phyloP scores from a whole-genome alignment of 257 asterid species.

The Cinchona pubescens region DNA sequence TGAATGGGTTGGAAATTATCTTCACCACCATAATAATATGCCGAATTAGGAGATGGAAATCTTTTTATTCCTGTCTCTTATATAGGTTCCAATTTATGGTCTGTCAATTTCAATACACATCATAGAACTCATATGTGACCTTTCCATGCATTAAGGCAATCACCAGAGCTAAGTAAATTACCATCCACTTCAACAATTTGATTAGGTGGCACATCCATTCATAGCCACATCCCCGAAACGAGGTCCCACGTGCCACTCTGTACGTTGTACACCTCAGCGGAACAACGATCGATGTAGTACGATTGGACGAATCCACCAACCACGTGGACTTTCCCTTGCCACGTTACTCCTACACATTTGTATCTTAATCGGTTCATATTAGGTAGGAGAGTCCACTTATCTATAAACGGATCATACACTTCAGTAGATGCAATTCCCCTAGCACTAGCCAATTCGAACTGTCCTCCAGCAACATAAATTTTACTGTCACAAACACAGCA shows the following conservation, averaged over 20 bases:
- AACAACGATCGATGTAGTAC: conserved; percentile 35
- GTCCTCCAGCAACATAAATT: conserved; percentile 52
- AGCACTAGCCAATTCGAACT: conserved; percentile 31
- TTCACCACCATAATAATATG: background rate
- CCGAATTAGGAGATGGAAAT: conserved; percentile 16
- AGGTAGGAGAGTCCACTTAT: conserved; percentile 39
- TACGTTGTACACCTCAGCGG: conserved; percentile 43
- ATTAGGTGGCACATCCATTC: conserved; percentile 59
- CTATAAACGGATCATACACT: conserved; percentile 29
- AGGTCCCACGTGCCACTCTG: conserved; percentile 34
- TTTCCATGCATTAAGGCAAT: conserved; percentile 51
- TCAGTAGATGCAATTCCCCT: conserved; percentile 42
- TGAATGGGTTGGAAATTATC: conserved; percentile 6
- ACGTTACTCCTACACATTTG: conserved; percentile 48
- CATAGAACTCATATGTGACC: conserved; percentile 46
- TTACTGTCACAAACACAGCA: conserved; percentile 36
- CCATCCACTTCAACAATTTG: conserved; percentile 41
- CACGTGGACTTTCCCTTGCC: conserved; percentile 51
- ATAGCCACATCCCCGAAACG: conserved; percentile 45
- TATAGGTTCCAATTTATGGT: conserved; percentile 44
- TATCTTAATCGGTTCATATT: conserved; percentile 38
- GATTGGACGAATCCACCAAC: conserved; percentile 48
- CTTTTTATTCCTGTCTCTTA: conserved; percentile 34
- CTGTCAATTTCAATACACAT: too few species aligned
- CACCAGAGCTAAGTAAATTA: conserved; percentile 45